Evolutionary conservation across 225 moss, liverwort and hornwort species (phyloP).

Genomic region (Polytrichum commune): DNA sequence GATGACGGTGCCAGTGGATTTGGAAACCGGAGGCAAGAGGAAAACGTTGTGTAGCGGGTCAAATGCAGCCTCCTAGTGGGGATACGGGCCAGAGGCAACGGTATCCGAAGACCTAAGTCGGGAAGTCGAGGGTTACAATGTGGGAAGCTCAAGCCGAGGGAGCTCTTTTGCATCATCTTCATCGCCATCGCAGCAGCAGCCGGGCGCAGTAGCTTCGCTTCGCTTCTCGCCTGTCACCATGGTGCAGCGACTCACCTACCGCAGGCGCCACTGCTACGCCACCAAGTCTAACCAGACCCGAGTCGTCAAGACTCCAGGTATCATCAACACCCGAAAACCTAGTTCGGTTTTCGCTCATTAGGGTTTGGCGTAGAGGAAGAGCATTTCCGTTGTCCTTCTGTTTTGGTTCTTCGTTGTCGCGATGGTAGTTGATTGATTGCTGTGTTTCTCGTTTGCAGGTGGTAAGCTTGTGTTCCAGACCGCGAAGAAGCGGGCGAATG

Average conservation of each 20-base stretch:
- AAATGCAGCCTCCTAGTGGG: too few species aligned
- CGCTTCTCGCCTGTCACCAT: constrained; percentile 18
- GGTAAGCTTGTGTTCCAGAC: constrained; percentile 73
- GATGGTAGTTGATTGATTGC: background rate
- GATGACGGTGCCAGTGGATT: too few species aligned
- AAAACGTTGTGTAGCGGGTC: too few species aligned
- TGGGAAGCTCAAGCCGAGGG: too few species aligned
- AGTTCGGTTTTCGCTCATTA: background rate
- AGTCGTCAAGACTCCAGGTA: constrained; percentile 60
- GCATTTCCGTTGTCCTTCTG: too few species aligned
- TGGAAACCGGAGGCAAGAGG: too few species aligned
- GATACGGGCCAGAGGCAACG: too few species aligned
- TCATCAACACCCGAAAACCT: too few species aligned
- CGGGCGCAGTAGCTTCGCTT: constrained; percentile 3
- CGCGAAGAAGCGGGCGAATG: constrained; percentile 76
- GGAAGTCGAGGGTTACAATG: too few species aligned
- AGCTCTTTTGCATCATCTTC: too few species aligned
- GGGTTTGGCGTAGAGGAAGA: background rate
- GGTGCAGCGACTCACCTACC: constrained; percentile 46
- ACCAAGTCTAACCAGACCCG: constrained; percentile 59
- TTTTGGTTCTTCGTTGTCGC: too few species aligned
- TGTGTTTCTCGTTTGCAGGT: constrained; percentile 27
- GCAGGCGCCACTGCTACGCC: constrained; percentile 54
- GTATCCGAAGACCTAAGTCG: too few species aligned
- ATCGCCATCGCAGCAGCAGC: constrained; percentile 8